A percentile compares a stretch with the other conserved stretches of the same genome.
Conservation (phyloP, 352 stramenopile genomes). For the Phytopythium aichiense region DNA sequence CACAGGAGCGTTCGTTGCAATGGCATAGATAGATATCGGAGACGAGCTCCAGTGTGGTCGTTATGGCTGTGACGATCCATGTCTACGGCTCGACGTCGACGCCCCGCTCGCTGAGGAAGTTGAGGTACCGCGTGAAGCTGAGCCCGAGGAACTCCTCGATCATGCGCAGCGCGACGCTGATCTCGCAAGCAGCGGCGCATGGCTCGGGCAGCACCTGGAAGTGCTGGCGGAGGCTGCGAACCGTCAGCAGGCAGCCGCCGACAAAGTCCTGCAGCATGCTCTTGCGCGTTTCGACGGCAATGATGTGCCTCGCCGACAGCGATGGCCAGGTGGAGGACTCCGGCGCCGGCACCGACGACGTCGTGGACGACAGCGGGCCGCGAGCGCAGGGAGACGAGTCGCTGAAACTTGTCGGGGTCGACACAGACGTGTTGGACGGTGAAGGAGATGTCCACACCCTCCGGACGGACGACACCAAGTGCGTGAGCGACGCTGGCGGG, state of each 20-base stretch:
- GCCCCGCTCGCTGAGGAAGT: constrained; percentile 63
- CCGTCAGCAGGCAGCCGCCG: constrained; percentile 34
- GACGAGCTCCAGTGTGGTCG: too few species aligned
- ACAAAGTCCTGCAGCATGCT: constrained; percentile 54
- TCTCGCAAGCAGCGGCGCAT: constrained; percentile 37
- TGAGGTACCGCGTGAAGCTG: constrained; percentile 59
- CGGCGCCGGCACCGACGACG: neutral
- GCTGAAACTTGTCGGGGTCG: neutral
- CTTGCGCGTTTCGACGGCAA: constrained; percentile 38
- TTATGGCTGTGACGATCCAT: neutral
- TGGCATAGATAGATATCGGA: constrained; percentile 1
- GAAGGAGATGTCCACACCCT: constrained; percentile 21
- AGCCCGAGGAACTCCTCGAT: constrained; percentile 74
- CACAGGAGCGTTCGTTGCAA: neutral
- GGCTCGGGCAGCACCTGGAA: constrained; percentile 41
- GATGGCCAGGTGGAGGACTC: neutral
- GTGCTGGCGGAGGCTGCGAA: constrained; percentile 68
- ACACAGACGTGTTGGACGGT: neutral
- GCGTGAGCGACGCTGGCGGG: constrained; percentile 2
- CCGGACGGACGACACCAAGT: neutral
- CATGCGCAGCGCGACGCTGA: constrained; percentile 39
- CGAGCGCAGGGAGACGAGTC: neutral
- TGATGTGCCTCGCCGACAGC: constrained; percentile 15
- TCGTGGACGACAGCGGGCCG: constrained; percentile 6
- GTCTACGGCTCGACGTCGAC: constrained; percentile 20